Evolutionary conservation across 2,329 filamentous ascomycete species (phyloP).

Genomic region (Zymoseptoria tritici): DNA sequence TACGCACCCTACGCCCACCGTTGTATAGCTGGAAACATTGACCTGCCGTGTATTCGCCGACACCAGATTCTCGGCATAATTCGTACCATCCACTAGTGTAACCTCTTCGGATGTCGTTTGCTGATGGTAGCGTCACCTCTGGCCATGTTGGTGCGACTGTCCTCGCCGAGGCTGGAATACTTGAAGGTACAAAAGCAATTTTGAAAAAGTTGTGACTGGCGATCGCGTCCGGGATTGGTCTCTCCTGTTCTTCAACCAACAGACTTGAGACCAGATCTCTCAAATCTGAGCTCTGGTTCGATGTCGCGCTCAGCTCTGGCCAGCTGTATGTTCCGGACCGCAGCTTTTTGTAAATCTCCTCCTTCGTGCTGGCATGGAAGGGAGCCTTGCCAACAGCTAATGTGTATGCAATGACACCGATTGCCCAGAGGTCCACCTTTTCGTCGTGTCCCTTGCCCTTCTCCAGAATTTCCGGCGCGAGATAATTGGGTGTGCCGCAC

Average conservation of each 20-base stretch:
- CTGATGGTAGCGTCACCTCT: conserved; percentile 36
- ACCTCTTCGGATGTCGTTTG: conserved; percentile 38
- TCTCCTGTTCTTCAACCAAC: conserved; percentile 65
- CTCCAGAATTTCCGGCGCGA: conserved; percentile 91
- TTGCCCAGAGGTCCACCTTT: conserved; percentile 96
- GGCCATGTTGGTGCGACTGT: conserved; percentile 42
- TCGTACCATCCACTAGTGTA: conserved; percentile 46
- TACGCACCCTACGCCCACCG: conserved; percentile 41
- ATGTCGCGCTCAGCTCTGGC: conserved; percentile 59
- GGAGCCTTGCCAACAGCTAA: conserved; percentile 95
- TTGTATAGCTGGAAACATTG: conserved; percentile 39
- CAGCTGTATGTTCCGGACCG: conserved; percentile 70
- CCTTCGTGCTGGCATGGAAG: conserved; percentile 84
- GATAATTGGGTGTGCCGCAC: conserved; percentile 96
- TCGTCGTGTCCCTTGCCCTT: conserved; percentile 95
- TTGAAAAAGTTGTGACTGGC: conserved; percentile 75
- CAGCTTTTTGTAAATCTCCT: conserved; percentile 70
- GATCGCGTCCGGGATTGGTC: conserved; percentile 69
- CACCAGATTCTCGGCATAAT: conserved; percentile 44
- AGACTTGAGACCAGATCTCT: conserved; percentile 71
- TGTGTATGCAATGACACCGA: conserved; percentile 97
- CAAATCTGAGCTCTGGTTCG: conserved; percentile 67
- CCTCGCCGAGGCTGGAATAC: conserved; percentile 40
- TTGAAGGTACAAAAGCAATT: conserved; percentile 62
- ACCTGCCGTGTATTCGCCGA: conserved; percentile 42